phyloP scores from a whole-genome alignment of 352 stramenopile genomes.

The Saprolegnia diclina region DNA sequence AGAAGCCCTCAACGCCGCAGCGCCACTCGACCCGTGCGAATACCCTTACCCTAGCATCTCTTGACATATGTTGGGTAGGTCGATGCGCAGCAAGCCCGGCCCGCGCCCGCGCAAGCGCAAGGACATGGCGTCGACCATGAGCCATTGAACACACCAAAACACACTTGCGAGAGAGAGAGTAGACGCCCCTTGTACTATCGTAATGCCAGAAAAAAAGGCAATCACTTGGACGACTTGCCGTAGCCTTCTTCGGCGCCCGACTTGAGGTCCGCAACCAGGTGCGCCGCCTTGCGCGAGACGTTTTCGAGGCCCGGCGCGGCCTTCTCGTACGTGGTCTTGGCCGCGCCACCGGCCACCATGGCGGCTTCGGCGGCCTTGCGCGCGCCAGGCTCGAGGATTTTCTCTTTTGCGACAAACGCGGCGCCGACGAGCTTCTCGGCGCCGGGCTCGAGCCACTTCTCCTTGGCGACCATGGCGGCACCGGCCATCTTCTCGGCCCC shows the following conservation, averaged over 20 bases:
- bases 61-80: neutral
- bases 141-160: neutral
- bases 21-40: constrained; percentile 7
- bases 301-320: constrained; percentile 1
- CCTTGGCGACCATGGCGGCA: neutral
- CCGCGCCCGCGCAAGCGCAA: constrained; percentile 22
- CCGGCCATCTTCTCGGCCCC: constrained; percentile 23
- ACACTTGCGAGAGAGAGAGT: neutral
- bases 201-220: too few relatives aligned
- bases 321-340: constrained; percentile 13
- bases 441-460: constrained; percentile 14
- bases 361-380: constrained; percentile 6
- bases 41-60: too few relatives aligned
- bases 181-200: too few relatives aligned
- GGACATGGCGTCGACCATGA: neutral
- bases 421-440: neutral
- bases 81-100: constrained; percentile 17
- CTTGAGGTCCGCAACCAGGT: constrained; percentile 1
- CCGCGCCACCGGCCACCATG: constrained; percentile 1
- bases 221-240: neutral
- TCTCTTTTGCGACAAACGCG: constrained; percentile 1
- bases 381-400: neutral
- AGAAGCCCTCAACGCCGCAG: neutral
- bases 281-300: neutral
- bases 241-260: constrained; percentile 7